Evolutionary conservation across 2,329 filamentous ascomycete species (phyloP).

Genomic region (Alternaria angustiovoidea): DNA sequence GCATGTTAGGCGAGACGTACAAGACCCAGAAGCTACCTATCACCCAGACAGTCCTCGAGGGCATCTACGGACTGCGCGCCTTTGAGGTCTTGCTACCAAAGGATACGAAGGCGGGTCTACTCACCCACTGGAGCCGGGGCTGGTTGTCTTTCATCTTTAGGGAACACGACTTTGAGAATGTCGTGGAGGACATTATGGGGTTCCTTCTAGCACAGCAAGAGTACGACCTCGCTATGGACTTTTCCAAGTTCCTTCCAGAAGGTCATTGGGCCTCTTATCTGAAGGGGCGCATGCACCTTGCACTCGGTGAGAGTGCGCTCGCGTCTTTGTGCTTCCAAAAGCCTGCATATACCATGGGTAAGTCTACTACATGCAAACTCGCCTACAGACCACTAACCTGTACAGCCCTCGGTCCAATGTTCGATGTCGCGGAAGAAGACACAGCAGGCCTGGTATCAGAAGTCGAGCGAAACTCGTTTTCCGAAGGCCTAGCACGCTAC

Average conservation of each 20-base stretch:
- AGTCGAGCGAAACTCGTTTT: conserved; percentile 72
- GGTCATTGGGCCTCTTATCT: conserved; percentile 75
- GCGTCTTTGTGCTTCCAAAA: conserved; percentile 82
- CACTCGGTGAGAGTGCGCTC: conserved; percentile 74
- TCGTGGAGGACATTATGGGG: conserved; percentile 55
- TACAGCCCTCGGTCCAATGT: conserved; percentile 43
- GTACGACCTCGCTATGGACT: conserved; percentile 64
- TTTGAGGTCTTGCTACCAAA: conserved; percentile 45
- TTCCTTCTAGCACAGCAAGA: conserved; percentile 55
- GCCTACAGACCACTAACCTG: conserved; percentile 24
- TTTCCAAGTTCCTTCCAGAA: conserved; percentile 70
- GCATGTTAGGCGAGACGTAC: conserved; percentile 33
- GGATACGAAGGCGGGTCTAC: conserved; percentile 35
- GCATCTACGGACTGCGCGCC: conserved; percentile 39
- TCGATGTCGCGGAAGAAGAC: conserved; percentile 50
- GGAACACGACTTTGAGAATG: conserved; percentile 44
- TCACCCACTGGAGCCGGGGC: conserved; percentile 58
- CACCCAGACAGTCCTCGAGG: conserved; percentile 49
- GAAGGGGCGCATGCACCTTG: conserved; percentile 79
- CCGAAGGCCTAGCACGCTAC: conserved; percentile 81
- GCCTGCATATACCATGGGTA: conserved; percentile 83
- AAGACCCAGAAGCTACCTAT: conserved; percentile 41
- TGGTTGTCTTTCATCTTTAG: conserved; percentile 55
- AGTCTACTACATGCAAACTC: conserved; percentile 40
- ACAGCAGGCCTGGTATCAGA: conserved; percentile 71